A percentile compares a stretch with the other conserved stretches of the same genome.
phyloP scores from a whole-genome alignment of 345 rosid genomes.

The Diplotaxis tenuifolia region DNA sequence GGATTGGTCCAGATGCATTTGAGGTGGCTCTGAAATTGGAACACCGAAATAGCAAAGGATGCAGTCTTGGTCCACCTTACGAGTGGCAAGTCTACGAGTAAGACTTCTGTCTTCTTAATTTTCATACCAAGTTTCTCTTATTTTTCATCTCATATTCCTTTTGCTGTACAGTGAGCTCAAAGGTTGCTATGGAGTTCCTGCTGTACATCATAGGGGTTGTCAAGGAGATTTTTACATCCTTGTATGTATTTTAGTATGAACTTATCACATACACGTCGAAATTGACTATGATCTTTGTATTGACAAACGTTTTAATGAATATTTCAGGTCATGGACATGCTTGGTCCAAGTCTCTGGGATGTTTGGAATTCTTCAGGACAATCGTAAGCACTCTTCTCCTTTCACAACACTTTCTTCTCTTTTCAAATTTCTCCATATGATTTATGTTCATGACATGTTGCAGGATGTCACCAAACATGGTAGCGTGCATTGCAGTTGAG shows the following conservation, averaged over 20 bases:
- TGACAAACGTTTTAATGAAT: slow-evolving; percentile 20
- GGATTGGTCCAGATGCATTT: slow-evolving; percentile 55
- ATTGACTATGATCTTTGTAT: slow-evolving; percentile 17
- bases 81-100: slow-evolving; percentile 99
- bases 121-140: not conserved
- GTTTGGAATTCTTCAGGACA: slow-evolving; percentile 88
- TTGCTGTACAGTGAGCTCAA: slow-evolving; percentile 47
- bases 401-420: not conserved
- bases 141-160: slow-evolving; percentile 7
- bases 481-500: slow-evolving; percentile 92
- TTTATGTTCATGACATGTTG: slow-evolving; percentile 17
- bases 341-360: slow-evolving; percentile 99
- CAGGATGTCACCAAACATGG: slow-evolving; percentile 90
- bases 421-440: not conserved
- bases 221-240: slow-evolving; percentile 93
- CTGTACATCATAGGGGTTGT: slow-evolving; percentile 83
- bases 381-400: slow-evolving; percentile 49
- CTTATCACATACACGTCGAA: not conserved
- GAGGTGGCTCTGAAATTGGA: slow-evolving; percentile 98
- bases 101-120: slow-evolving; percentile 25
- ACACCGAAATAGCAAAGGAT: slow-evolving; percentile 91
- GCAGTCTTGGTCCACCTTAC: slow-evolving; percentile 91
- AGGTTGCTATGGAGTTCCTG: slow-evolving; percentile 84
- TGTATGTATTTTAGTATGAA: slow-evolving; percentile 42
- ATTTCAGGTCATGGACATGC: slow-evolving; percentile 93